Percentiles rank a stretch among this genome's conserved stretches.
These are phyloP conservation scores for Elsinoe perseae DNA, from an alignment of 2,329 filamentous ascomycete genomes.

Conservation along the genomic window DNA sequence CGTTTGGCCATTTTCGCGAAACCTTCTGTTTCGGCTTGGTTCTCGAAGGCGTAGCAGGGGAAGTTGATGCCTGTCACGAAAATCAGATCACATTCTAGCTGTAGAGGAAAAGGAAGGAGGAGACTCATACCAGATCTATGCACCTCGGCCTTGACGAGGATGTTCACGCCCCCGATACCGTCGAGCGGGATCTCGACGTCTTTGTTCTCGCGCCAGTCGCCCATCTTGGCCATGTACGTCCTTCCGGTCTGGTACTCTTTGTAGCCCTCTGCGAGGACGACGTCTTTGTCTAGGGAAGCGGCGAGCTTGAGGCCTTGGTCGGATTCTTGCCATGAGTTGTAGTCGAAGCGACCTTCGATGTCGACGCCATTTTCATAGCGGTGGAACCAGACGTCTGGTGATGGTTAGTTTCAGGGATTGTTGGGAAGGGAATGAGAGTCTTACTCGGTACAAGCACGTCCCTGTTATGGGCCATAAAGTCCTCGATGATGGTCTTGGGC, in stretches of 20 bases:
- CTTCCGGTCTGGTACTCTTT: conserved; percentile 87
- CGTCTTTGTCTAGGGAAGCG: conserved; percentile 65
- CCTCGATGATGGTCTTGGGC: conserved; percentile 78
- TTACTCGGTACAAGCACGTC: conserved; percentile 92
- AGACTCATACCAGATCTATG: conserved; percentile 73
- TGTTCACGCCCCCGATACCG: conserved; percentile 93
- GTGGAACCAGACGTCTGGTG: conserved; percentile 89
- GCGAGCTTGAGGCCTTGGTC: conserved; percentile 71
- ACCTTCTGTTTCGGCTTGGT: conserved; percentile 96
- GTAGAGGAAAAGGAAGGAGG: background rate
- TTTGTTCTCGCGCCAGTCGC: conserved; percentile 86
- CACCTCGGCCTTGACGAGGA: conserved; percentile 94
- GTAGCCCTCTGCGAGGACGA: conserved; percentile 89
- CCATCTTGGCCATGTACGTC: conserved; percentile 82
- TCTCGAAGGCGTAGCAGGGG: conserved; percentile 92
- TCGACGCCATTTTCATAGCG: conserved; percentile 69
- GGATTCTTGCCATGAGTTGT: conserved; percentile 98
- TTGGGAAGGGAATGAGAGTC: conserved; percentile 30
- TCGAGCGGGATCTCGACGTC: conserved; percentile 89
- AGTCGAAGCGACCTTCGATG: conserved; percentile 96
- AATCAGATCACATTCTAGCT: conserved; percentile 18
- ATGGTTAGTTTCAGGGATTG: background rate
- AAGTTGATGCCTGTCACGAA: conserved; percentile 94
- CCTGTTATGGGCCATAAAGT: conserved; percentile 87
- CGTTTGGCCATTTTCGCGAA: conserved; percentile 98